Conservation (phyloP, 2,329 filamentous ascomycete species). For the Fusarium sp. region DNA sequence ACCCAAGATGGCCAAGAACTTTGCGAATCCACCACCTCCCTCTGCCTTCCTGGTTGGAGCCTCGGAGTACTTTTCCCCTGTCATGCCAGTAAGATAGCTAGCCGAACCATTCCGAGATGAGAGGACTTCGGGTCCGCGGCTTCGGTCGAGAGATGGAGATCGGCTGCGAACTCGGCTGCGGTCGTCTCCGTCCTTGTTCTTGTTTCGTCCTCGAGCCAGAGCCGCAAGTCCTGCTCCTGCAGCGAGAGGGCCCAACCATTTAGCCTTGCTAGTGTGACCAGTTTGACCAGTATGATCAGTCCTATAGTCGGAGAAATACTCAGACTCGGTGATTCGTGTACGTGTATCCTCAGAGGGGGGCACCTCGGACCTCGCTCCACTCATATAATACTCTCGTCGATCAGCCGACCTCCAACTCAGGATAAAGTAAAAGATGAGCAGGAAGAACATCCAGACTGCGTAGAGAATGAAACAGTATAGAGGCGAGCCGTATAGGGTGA, state of each 20-base stretch:
- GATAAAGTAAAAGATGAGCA: slow-evolving; percentile 83
- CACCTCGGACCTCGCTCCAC: slow-evolving; percentile 67
- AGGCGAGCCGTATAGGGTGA: slow-evolving; percentile 93
- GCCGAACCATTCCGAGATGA: slow-evolving; percentile 65
- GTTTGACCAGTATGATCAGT: slow-evolving; percentile 44
- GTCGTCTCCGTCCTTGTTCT: slow-evolving; percentile 51
- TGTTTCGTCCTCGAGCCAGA: slow-evolving; percentile 58
- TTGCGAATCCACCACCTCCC: slow-evolving; percentile 67
- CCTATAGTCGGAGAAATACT: slow-evolving; percentile 51
- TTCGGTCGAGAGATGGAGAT: slow-evolving; percentile 51
- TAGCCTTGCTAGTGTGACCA: slow-evolving; percentile 42
- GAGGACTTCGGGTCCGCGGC: slow-evolving; percentile 61
- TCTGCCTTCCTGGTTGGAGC: slow-evolving; percentile 47
- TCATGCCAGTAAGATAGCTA: slow-evolving; percentile 64
- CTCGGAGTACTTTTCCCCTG: slow-evolving; percentile 72
- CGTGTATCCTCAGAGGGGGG: slow-evolving; percentile 62
- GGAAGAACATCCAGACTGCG: slow-evolving; percentile 78
- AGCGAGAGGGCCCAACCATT: slow-evolving; percentile 65
- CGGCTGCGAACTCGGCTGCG: slow-evolving; percentile 57
- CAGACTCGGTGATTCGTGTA: slow-evolving; percentile 55
- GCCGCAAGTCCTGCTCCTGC: slow-evolving; percentile 64
- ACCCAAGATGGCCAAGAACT: slow-evolving; percentile 67
- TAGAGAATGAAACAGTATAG: slow-evolving; percentile 87
- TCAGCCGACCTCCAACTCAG: slow-evolving; percentile 77
- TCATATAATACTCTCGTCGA: slow-evolving; percentile 65